A percentile compares a stretch with the other conserved stretches of the same genome.
phyloP scores from a whole-genome alignment of 2,329 filamentous ascomycete species.

The Clarireedia hainanense region DNA sequence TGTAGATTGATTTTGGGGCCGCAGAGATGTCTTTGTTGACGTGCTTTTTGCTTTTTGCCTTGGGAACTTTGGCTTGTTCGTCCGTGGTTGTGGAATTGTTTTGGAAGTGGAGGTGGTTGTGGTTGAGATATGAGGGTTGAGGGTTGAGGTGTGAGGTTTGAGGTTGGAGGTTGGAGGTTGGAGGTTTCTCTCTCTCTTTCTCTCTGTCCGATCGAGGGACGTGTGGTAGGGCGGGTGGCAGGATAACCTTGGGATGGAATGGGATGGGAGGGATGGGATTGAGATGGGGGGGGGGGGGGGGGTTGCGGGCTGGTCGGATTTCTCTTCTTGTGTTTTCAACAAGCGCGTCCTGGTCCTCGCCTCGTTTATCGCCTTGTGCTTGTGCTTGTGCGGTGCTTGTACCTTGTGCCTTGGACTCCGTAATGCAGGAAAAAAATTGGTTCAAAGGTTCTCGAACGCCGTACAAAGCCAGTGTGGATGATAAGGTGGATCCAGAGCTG shows the following conservation, averaged over 20 bases:
- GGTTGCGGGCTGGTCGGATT: slow-evolving; percentile 5
- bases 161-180: not conserved
- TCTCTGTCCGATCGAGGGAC: too few species aligned
- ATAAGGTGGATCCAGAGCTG: slow-evolving; percentile 2
- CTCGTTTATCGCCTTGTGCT: slow-evolving; percentile 5
- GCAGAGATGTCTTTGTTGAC: not conserved
- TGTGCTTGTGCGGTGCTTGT: too few species aligned
- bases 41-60: not conserved
- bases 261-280: not conserved
- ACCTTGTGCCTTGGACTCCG: too few species aligned
- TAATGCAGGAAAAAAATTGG: not conserved
- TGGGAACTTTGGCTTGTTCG: not conserved
- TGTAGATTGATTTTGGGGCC: too few species aligned
- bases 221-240: too few species aligned
- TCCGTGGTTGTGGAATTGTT: not conserved
- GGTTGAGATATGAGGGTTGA: too few species aligned
- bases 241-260: not conserved
- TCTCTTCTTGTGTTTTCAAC: slow-evolving; percentile 4
- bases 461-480: not conserved
- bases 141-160: too few species aligned
- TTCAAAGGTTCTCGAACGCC: slow-evolving; percentile 6
- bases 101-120: not conserved
- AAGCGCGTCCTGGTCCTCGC: not conserved
- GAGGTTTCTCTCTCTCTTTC: not conserved
- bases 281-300: not conserved